Percentiles rank a stretch among this genome's conserved stretches.
phyloP scores from a whole-genome alignment of 768 basidiomycete species.

The Suillus weaverae region DNA sequence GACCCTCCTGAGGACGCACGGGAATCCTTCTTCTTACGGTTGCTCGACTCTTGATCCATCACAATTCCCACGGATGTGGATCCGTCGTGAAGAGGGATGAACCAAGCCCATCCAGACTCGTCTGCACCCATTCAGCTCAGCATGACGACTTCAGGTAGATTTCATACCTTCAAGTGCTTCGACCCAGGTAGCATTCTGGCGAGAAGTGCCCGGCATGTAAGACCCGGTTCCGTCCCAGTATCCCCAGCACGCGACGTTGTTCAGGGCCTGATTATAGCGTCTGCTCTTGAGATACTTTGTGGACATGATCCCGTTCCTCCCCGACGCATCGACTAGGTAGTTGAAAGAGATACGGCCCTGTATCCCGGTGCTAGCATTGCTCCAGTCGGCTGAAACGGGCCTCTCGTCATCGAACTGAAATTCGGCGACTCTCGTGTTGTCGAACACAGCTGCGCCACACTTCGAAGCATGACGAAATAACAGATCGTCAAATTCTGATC shows the following conservation, averaged over 20 bases:
- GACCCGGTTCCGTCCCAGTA: constrained; percentile 33
- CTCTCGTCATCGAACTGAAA: constrained; percentile 27
- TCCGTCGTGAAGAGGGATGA: constrained; percentile 53
- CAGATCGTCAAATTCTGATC: constrained; percentile 62
- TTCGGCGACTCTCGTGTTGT: constrained; percentile 50
- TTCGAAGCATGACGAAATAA: constrained; percentile 55
- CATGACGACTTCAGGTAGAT: constrained; percentile 12
- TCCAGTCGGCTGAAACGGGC: constrained; percentile 29
- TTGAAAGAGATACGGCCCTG: constrained; percentile 32
- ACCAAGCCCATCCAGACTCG: constrained; percentile 58
- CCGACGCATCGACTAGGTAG: constrained; percentile 38
- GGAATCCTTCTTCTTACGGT: not conserved
- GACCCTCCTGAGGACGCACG: not conserved
- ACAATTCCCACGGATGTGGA: constrained; percentile 6
- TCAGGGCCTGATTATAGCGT: constrained; percentile 30
- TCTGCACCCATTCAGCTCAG: constrained; percentile 41
- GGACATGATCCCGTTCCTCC: constrained; percentile 37
- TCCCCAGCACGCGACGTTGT: constrained; percentile 38
- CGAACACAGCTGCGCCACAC: constrained; percentile 54
- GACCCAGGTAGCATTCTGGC: constrained; percentile 39
- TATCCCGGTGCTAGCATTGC: constrained; percentile 18
- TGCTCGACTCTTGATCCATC: not conserved
- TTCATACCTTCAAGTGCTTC: constrained; percentile 33
- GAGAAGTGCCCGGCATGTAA: constrained; percentile 32
- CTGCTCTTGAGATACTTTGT: constrained; percentile 38